phyloP scores from a whole-genome alignment of 2,329 filamentous ascomycete genomes.

The Phaeosphaeria sp. region DNA sequence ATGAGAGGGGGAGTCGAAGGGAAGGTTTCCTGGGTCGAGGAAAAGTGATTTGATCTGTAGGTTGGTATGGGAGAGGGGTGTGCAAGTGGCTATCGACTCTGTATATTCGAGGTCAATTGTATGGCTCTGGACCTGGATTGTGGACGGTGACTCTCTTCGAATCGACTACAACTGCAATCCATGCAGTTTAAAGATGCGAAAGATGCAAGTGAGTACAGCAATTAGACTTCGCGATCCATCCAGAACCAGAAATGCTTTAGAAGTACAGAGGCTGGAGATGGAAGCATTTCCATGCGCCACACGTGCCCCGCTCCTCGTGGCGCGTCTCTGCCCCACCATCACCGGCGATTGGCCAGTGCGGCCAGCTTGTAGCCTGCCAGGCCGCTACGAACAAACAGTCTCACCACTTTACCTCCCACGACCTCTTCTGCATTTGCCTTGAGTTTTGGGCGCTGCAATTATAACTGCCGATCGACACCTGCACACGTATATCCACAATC shows the following conservation, averaged over 20 bases:
- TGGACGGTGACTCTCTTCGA: too few relatives aligned
- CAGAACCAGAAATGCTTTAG: not conserved
- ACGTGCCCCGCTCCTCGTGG: constrained; percentile 14
- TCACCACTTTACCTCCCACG: not conserved
- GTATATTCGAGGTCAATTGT: too few relatives aligned
- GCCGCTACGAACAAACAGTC: constrained; percentile 17
- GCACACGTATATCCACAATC: not conserved
- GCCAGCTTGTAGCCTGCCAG: constrained; percentile 17
- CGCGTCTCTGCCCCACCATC: constrained; percentile 20
- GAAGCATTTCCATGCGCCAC: constrained; percentile 4
- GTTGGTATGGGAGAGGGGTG: too few relatives aligned
- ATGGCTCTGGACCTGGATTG: too few relatives aligned
- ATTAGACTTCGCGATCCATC: too few relatives aligned
- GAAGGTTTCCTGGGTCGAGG: too few relatives aligned
- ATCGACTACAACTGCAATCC: too few relatives aligned
- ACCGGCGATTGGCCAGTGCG: constrained; percentile 7
- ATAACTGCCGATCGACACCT: not conserved
- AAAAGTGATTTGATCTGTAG: not conserved
- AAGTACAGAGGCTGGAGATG: not conserved
- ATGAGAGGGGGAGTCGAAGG: not conserved
- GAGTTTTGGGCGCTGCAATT: not conserved
- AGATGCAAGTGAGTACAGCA: too few relatives aligned
- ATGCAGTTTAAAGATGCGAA: too few relatives aligned
- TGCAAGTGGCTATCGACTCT: too few relatives aligned
- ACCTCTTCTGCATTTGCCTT: not conserved